Evolutionary conservation across 345 rosid genomes (phyloP).

Genomic region (Angophora floribunda): DNA sequence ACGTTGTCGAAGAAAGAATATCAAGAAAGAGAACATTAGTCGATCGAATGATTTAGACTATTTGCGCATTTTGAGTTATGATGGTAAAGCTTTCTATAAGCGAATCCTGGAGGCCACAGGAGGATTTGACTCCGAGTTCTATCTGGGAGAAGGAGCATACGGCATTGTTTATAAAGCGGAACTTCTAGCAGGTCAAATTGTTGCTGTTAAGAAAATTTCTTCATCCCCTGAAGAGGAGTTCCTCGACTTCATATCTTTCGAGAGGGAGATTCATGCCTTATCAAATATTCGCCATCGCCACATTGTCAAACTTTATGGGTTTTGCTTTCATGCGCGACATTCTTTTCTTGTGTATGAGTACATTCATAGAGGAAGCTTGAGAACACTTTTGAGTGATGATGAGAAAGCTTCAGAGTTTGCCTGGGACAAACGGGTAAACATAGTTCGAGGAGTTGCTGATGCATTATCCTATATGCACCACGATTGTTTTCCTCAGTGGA

Average conservation of each 20-base stretch:
- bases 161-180: neutral
- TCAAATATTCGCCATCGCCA: neutral
- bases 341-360: neutral
- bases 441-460: neutral
- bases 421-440: neutral
- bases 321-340: neutral
- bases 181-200: neutral
- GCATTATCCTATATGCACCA: neutral
- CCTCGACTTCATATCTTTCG: neutral
- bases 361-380: neutral
- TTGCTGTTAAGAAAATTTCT: neutral
- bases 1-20: too few species aligned
- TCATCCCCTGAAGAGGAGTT: neutral
- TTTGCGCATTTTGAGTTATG: too few species aligned
- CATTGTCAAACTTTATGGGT: neutral
- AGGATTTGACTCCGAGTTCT: too few species aligned
- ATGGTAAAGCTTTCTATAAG: too few species aligned
- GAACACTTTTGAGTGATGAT: neutral
- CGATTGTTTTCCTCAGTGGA: neutral
- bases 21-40: too few species aligned
- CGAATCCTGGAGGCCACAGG: too few species aligned
- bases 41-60: too few species aligned
- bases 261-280: neutral
- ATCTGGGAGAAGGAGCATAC: neutral
- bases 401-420: neutral